Base-by-base conservation (phyloP, 257 asterid genomes). In the Echites panduratus region DNA sequence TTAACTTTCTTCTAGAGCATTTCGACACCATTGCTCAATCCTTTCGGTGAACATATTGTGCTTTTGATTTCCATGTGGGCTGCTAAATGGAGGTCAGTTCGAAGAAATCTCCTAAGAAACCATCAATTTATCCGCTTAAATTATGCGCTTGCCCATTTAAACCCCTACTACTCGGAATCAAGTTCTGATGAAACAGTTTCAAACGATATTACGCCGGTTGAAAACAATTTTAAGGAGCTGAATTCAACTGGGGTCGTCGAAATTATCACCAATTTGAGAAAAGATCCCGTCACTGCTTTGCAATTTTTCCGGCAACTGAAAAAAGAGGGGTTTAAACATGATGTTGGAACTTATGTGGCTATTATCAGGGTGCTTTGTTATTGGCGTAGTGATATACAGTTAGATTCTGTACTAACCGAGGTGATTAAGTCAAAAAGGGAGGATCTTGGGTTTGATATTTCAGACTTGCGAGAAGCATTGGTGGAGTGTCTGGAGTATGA, bases 401-500 rank as follows among this genome's bases (percentile, higher is more conserved):
- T 91, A 84, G 84, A 81, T 78, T 77, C 85, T 83, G 67, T 89
- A n/a, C 74, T 91, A 29, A n/a, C 75, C 35, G 90, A 84, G 72
- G 73, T 87, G 58, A 85, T 89, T 66, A 84, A 71, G 61, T 76
- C 75, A 48, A 73, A 81, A 74, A 79, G 76, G 22, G 82, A 74
- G 78, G 64, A 77, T 45, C 66, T 81, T 47, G 79, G 83, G 64
- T 90, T 90, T 72, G 87, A 82, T 43, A 75, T 82, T 53, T 73
- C 77, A 1, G 91, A 89, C 35, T 89, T 93, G 86, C 77, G 88
- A 72, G 96, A 84, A 72, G 92, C 80, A 26, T 77, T 91, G 77
- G 87, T 79, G 8, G 87, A 87, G 80, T 92, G 77, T 72, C 48
- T 85, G 35, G 73, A 76, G 77, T 85, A 64, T 14, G 88, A 78